Base-by-base conservation (phyloP, 2,329 filamentous ascomycete genomes). In the Talaromyces amestolkiae region DNA sequence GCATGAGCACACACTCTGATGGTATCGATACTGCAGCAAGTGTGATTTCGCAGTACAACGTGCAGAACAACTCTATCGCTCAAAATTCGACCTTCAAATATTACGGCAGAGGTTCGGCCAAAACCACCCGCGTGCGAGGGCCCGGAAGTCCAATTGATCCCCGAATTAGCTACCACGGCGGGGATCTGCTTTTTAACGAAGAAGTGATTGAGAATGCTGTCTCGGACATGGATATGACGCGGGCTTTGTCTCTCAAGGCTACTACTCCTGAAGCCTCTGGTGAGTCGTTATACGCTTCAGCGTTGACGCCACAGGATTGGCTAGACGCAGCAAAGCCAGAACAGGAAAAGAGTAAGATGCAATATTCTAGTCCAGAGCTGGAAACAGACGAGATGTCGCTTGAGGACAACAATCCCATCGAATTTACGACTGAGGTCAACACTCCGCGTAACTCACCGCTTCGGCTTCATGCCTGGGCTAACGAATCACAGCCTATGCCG, bases 301-400 rank as follows among this genome's bases (percentile, higher is more conserved):
- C 74, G 3, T 67, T 80, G n/a, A 77, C 77, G 3, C 76, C 78
- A 5, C 73, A 78, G 59, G 78, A 80, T 59, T 80, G 78, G 78
- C 64, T 80, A 41, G 78, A 78, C 41, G 78, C 78, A 24, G 78
- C 77, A 24, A 74, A 74, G 37, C 10, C 64, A 9, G 64, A 63
- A 54, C 45, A 59, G 22, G 27, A 37, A 47, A 51, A 17, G 19
- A 24, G 39, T 31, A 35, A 39, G 58, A 13, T 37, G 31, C 39
- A 64, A 24, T 22, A 22, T 39, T 39, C 59, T 35, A 61, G 31
- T 9, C 19, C 37, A 51, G 22, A 61, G 45, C 35, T 33, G 15
- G 59, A 51, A 15, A 37, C 19, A 9, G 59, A 61, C n/a, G 59
- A 61, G 15, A 8, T n/a, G 3, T 53, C n/a, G 8, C 7, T 24